Evolutionary conservation across 192 early-diverging fungal species (phyloP).

Genomic region (Gigaspora rosea): DNA sequence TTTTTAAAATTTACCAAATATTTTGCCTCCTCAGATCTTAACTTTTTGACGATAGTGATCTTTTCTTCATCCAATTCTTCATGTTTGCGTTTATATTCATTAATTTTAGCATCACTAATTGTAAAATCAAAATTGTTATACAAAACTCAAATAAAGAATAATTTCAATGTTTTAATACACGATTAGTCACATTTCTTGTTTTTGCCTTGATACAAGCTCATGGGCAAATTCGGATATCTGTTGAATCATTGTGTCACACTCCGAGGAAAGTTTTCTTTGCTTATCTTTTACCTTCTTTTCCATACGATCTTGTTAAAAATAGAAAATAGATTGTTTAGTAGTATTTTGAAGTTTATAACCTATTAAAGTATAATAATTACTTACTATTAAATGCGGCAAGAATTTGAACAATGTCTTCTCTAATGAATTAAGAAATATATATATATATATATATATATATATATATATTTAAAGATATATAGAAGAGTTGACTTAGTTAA

Average conservation of each 20-base stretch:
- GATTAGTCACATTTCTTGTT: conserved; percentile 9
- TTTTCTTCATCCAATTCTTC: conserved; percentile 23
- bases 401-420: conserved; percentile 24
- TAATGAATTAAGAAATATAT: neutral
- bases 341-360: neutral
- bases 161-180: neutral
- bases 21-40: conserved; percentile 11
- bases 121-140: neutral
- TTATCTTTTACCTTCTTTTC: conserved; percentile 21
- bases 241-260: conserved; percentile 21
- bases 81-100: conserved; percentile 6
- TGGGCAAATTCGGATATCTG: neutral
- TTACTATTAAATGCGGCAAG: conserved; percentile 28
- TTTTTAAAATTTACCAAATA: conserved; percentile 20
- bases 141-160: neutral
- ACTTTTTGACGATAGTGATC: conserved; percentile 14
- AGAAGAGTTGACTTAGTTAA: too few species aligned
- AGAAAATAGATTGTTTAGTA: neutral
- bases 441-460: neutral
- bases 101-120: conserved; percentile 9
- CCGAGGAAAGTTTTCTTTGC: neutral
- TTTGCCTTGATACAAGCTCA: conserved; percentile 16
- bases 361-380: neutral
- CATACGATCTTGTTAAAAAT: conserved; percentile 2
- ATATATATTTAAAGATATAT: neutral